These are phyloP conservation scores for Pelargonium fulgidum DNA, from an alignment of 441 rosid genomes.

Conservation along the genomic window DNA sequence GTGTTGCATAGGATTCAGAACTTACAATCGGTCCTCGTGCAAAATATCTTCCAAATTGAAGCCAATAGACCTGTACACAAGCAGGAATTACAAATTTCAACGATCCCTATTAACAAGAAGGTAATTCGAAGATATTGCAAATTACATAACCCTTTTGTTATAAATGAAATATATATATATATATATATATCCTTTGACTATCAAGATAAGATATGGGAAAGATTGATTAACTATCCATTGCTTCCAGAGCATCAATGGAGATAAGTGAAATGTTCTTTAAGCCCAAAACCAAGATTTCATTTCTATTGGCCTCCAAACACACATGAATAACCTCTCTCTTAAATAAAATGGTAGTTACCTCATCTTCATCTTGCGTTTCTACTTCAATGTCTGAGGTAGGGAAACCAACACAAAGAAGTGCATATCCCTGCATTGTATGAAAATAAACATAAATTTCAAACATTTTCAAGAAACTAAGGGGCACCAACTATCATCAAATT, in stretches of 20 bases:
- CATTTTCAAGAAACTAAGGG: not conserved
- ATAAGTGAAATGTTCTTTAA: conserved; percentile 1
- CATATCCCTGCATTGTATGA: conserved; percentile 59
- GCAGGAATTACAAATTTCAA: conserved; percentile 10
- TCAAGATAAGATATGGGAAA: too few relatives aligned
- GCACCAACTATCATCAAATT: not conserved
- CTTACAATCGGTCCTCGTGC: conserved; percentile 83
- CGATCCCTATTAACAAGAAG: not conserved
- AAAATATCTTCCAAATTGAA: conserved; percentile 25
- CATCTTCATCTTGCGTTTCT: conserved; percentile 89
- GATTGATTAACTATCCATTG: too few relatives aligned
- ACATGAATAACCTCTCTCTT: not conserved
- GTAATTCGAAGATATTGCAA: not conserved
- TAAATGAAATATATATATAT: too few relatives aligned
- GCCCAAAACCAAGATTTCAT: not conserved
- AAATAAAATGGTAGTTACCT: conserved; percentile 39
- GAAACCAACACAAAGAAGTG: conserved; percentile 83
- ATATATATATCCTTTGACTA: too few relatives aligned
- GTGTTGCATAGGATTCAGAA: conserved; percentile 16
- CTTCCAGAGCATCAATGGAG: too few relatives aligned
- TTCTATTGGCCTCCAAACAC: conserved; percentile 15
- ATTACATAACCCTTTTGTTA: not conserved
- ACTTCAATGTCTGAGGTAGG: conserved; percentile 81
- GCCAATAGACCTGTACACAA: conserved; percentile 85
- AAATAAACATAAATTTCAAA: conserved; percentile 6